Percentiles rank a stretch among this genome's conserved stretches.
Evolutionary conservation across 176 grass and related monocot genomes (phyloP).

Genomic region (Zoysia pacifica): DNA sequence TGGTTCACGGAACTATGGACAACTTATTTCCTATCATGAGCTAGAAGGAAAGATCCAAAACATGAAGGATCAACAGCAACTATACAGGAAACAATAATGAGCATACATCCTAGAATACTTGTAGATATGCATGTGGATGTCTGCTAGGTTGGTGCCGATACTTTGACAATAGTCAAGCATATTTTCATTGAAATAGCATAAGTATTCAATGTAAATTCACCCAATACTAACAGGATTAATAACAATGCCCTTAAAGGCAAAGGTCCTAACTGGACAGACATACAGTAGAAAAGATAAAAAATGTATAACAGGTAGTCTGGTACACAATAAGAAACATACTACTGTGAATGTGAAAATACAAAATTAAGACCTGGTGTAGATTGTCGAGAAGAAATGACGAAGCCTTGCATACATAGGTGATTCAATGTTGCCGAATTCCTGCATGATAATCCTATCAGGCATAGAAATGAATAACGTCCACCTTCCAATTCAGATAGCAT

Average conservation of each 20-base stretch:
- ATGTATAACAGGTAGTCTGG: neutral
- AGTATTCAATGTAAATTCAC: neutral
- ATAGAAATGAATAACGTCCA: constrained; percentile 10
- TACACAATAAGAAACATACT: neutral
- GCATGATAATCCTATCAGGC: constrained; percentile 20
- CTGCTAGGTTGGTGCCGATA: neutral
- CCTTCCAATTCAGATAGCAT: constrained; percentile 2
- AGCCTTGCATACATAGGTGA: constrained; percentile 91
- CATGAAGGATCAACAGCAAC: neutral
- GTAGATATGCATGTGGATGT: neutral
- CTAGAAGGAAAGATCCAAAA: neutral
- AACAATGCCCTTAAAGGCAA: neutral
- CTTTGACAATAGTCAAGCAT: neutral
- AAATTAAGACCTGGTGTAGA: constrained; percentile 64
- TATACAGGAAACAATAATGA: constrained; percentile 9
- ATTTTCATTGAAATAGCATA: constrained; percentile 30
- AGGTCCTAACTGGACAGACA: neutral
- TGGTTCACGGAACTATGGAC: neutral
- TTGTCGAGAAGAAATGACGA: constrained; percentile 85
- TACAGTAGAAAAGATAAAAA: neutral
- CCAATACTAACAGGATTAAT: neutral
- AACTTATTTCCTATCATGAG: neutral
- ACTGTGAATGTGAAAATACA: neutral
- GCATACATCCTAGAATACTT: neutral
- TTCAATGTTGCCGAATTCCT: constrained; percentile 99